phyloP scores from a whole-genome alignment of 345 rosid genomes.

The Aurinia saxatilis region DNA sequence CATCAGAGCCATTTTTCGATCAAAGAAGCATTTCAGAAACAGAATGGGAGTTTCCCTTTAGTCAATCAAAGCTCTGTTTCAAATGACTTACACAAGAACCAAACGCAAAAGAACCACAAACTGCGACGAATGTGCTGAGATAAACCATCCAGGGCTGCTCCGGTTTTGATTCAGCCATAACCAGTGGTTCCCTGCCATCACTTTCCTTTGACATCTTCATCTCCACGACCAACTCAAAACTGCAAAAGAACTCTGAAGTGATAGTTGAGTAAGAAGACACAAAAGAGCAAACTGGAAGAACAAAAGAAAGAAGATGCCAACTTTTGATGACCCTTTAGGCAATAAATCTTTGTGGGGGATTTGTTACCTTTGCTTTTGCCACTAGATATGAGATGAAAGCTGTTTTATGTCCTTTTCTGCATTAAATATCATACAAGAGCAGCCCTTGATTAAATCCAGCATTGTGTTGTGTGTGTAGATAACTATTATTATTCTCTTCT shows the following conservation, averaged over 20 bases:
- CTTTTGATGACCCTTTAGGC: slow-evolving; percentile 11
- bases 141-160: slow-evolving; percentile 65
- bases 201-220: slow-evolving; percentile 18
- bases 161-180: slow-evolving; percentile 24
- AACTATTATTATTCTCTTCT: not conserved
- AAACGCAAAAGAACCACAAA: slow-evolving; percentile 75
- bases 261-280: too few species aligned
- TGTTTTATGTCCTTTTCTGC: slow-evolving; percentile 14
- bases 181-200: slow-evolving; percentile 22
- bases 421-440: not conserved
- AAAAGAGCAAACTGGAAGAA: too few species aligned
- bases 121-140: slow-evolving; percentile 70
- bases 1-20: slow-evolving; percentile 8
- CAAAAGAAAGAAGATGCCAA: too few species aligned
- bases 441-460: too few species aligned
- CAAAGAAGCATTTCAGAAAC: not conserved
- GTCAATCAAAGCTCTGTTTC: not conserved
- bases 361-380: not conserved
- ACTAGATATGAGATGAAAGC: slow-evolving; percentile 4
- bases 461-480: not conserved
- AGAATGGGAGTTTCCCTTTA: not conserved
- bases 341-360: slow-evolving; percentile 9
- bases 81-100: slow-evolving; percentile 68
- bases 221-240: not conserved
- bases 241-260: slow-evolving; percentile 17